These are phyloP conservation scores for Penicillium atrosanguineum DNA, from an alignment of 495 filamentous ascomycete species.

Conservation along the genomic window DNA sequence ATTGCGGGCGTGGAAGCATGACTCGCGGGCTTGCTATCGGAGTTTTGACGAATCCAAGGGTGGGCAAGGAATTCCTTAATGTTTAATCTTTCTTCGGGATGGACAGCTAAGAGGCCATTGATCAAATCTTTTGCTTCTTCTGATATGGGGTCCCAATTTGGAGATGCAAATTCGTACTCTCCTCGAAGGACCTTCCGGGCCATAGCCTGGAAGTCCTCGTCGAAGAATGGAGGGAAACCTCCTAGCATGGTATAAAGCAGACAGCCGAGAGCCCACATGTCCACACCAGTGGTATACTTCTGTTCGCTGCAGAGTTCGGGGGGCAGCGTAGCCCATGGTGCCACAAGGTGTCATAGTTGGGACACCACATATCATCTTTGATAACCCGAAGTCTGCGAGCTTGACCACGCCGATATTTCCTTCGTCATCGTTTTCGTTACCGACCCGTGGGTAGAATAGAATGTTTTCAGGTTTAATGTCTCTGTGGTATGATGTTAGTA, in stretches of 20 bases:
- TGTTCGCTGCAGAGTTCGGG: constrained; percentile 94
- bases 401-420: constrained; percentile 73
- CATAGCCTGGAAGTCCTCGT: constrained; percentile 84
- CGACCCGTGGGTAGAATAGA: background rate
- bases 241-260: constrained; percentile 88
- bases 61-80: constrained; percentile 80
- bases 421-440: background rate
- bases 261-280: constrained; percentile 94
- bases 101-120: constrained; percentile 58
- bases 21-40: background rate
- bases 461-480: background rate
- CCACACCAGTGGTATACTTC: constrained; percentile 87
- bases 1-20: background rate
- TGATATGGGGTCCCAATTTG: constrained; percentile 93
- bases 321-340: constrained; percentile 91
- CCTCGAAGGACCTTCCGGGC: constrained; percentile 87
- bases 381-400: constrained; percentile 89
- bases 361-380: constrained; percentile 87
- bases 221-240: constrained; percentile 91
- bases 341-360: constrained; percentile 93
- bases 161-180: constrained; percentile 86
- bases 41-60: constrained; percentile 52
- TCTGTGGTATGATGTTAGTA: background rate
- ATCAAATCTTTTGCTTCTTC: constrained; percentile 53
- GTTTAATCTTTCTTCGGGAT: constrained; percentile 83